Evolutionary conservation across 2,329 filamentous ascomycete species (phyloP).

Genomic region (Sclerotinia glacialis): DNA sequence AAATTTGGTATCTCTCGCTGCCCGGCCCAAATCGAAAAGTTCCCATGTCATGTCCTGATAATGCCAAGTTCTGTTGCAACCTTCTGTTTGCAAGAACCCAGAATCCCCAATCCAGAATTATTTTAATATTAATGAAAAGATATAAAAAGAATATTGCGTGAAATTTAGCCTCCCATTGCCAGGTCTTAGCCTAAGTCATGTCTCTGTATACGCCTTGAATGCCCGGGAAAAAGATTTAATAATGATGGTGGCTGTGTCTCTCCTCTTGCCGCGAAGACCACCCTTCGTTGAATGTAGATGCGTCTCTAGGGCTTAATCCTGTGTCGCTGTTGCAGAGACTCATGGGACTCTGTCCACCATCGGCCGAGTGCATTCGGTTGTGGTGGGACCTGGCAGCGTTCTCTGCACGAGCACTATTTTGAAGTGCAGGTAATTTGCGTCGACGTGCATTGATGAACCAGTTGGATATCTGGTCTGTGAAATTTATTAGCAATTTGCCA

Average conservation of each 20-base stretch:
- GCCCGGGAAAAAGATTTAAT: background rate
- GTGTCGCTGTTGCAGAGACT: conserved; percentile 5
- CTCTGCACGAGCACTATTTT: conserved; percentile 37
- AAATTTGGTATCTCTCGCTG: conserved; percentile 9
- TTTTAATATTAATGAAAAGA: background rate
- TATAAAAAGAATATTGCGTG: background rate
- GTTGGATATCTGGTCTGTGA: conserved; percentile 66
- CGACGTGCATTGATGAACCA: conserved; percentile 79
- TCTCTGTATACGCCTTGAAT: background rate
- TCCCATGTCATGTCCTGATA: background rate
- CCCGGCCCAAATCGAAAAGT: background rate
- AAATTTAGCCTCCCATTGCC: too few species aligned
- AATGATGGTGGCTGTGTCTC: background rate
- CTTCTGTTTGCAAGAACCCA: background rate
- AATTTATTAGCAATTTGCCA: background rate
- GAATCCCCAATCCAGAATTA: background rate
- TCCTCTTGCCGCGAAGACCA: conserved; percentile 4
- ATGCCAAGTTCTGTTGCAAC: background rate
- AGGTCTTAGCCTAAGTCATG: background rate
- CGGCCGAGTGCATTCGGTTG: conserved; percentile 13
- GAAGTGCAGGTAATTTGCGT: conserved; percentile 52
- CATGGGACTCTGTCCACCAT: background rate
- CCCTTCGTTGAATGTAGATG: background rate
- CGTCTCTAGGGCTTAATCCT: background rate
- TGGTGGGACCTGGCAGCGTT: conserved; percentile 29